Conservation (phyloP, 345 rosid species). For the Raphanus sativus region DNA sequence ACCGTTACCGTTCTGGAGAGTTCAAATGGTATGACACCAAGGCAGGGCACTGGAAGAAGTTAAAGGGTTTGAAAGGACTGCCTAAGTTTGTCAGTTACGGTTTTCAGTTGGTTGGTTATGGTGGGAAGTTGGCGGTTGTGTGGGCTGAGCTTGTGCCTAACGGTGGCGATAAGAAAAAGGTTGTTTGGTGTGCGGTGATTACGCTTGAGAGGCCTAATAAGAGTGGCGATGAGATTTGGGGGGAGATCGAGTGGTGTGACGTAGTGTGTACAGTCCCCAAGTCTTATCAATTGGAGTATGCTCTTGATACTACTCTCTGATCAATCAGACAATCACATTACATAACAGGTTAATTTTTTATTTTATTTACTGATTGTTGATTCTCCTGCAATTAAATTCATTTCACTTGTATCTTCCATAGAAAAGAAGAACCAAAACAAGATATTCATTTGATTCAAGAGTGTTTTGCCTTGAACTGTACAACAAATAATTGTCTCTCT, state of each 20-base stretch:
- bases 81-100: constrained; percentile 6
- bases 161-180: not conserved
- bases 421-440: not conserved
- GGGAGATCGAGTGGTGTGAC: not conserved
- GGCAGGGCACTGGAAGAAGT: not conserved
- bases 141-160: not conserved
- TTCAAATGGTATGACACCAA: constrained; percentile 7
- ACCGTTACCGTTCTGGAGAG: not conserved
- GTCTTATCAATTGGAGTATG: not conserved
- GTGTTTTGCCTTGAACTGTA: not conserved
- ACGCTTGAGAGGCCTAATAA: constrained; percentile 1
- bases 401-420: not conserved
- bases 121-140: constrained; percentile 2
- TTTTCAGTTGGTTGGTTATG: not conserved
- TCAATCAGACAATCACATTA: not conserved
- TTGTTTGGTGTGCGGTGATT: constrained; percentile 10
- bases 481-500: constrained; percentile 4
- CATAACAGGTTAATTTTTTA: not conserved
- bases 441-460: not conserved
- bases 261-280: constrained; percentile 2
- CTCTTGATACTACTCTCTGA: not conserved
- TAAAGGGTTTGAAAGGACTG: constrained; percentile 2
- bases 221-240: not conserved
- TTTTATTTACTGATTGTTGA: not conserved
- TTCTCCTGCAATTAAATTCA: not conserved